phyloP scores from a whole-genome alignment of 129 eudicot genomes.

The Heracleum sosnowskyi region DNA sequence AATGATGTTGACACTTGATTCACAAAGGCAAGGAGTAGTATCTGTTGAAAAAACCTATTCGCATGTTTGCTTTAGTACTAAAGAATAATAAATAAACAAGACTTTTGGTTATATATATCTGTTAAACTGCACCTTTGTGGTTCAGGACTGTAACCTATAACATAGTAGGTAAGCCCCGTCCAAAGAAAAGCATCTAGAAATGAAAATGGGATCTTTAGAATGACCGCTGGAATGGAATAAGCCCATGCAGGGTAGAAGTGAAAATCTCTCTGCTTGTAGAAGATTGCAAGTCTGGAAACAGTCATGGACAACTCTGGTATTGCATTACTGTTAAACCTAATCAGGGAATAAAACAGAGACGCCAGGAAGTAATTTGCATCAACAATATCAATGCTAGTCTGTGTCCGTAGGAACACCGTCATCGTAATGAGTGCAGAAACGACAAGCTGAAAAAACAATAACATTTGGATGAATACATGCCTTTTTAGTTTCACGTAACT shows the following conservation, averaged over 20 bases:
- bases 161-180: conserved; percentile 22
- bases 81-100: not conserved
- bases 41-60: conserved; percentile 13
- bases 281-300: conserved; percentile 10
- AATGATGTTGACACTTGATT: conserved; percentile 15
- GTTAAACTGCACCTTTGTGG: conserved; percentile 4
- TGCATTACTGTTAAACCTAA: conserved; percentile 12
- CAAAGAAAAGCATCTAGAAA: conserved; percentile 13
- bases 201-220: conserved; percentile 21
- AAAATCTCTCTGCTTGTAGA: conserved; percentile 16
- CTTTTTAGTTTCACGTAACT: not conserved
- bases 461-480: not conserved
- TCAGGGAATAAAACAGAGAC: conserved; percentile 10
- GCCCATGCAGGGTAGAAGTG: conserved; percentile 18
- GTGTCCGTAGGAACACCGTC: conserved; percentile 14
- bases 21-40: conserved; percentile 10
- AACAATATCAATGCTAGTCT: not conserved
- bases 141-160: conserved; percentile 19
- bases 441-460: conserved; percentile 11
- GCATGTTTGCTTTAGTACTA: not conserved
- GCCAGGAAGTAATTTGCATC: conserved; percentile 12
- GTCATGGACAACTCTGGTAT: conserved; percentile 20
- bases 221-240: conserved; percentile 14
- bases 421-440: conserved; percentile 15
- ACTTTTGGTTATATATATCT: not conserved